These are phyloP conservation scores for Myxozyma udenii DNA, from an alignment of 805 yeast genomes.

Conservation along the genomic window DNA sequence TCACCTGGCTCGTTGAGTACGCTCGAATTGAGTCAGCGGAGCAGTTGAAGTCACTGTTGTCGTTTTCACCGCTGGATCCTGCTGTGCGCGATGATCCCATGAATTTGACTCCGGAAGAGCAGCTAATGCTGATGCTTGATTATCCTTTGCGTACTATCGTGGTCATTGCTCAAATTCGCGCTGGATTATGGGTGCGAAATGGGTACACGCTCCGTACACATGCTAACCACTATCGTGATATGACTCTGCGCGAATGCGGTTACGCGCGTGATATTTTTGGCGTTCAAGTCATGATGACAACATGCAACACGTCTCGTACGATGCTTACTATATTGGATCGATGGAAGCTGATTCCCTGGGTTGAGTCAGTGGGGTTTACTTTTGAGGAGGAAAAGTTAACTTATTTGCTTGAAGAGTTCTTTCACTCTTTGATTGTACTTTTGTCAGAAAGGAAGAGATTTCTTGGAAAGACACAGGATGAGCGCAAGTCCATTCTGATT, in stretches of 20 bases:
- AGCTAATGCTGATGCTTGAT: conserved; percentile 50
- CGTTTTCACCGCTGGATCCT: conserved; percentile 22
- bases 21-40: conserved; percentile 32
- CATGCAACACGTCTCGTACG: conserved; percentile 54
- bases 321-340: conserved; percentile 59
- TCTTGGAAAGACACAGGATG: conserved; percentile 45
- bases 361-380: conserved; percentile 46
- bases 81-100: conserved; percentile 21
- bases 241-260: conserved; percentile 79
- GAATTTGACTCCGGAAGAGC: conserved; percentile 21
- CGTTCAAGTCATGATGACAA: conserved; percentile 58
- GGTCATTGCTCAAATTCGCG: conserved; percentile 74
- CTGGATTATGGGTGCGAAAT: conserved; percentile 92
- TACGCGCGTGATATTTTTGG: conserved; percentile 73
- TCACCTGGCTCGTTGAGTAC: conserved; percentile 68
- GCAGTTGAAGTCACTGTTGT: conserved; percentile 14
- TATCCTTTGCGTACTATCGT: conserved; percentile 76
- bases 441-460: conserved; percentile 66
- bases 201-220: conserved; percentile 81
- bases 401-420: conserved; percentile 74
- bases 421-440: conserved; percentile 63
- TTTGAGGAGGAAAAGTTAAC: conserved; percentile 45
- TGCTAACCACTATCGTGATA: conserved; percentile 69
- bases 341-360: conserved; percentile 65
- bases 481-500: conserved; percentile 47